Conservation (phyloP, 371 early-diverging fungal species). For the Mucor piriformis region DNA sequence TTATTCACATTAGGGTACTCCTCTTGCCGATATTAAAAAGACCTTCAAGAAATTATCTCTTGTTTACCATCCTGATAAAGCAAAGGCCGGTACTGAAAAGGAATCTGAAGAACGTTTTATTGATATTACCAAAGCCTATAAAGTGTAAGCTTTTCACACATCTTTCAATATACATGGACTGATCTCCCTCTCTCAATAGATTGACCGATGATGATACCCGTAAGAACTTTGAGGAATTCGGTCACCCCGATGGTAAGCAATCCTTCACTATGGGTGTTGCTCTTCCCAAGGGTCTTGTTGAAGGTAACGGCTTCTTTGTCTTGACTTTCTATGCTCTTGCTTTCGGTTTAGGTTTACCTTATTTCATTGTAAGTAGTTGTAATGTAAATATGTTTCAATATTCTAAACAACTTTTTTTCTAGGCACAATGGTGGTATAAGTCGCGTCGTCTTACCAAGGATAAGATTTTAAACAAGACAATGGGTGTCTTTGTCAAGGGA, state of each 20-base stretch:
- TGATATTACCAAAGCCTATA: conserved; percentile 87
- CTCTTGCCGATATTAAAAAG: conserved; percentile 68
- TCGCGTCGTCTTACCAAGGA: conserved; percentile 88
- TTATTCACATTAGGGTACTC: conserved; percentile 46
- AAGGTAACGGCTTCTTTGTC: conserved; percentile 78
- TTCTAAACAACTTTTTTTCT: neutral
- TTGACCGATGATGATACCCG: conserved; percentile 91
- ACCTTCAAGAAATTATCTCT: conserved; percentile 76
- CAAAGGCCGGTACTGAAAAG: conserved; percentile 61
- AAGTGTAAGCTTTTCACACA: conserved; percentile 58
- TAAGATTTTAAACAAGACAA: conserved; percentile 84
- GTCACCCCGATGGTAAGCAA: conserved; percentile 95
- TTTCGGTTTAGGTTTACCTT: conserved; percentile 90
- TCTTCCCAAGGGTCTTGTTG: conserved; percentile 88
- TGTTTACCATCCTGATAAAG: conserved; percentile 87
- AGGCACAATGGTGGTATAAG: conserved; percentile 93
- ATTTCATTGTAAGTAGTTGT: conserved; percentile 64
- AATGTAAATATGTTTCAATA: neutral
- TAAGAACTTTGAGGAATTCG: conserved; percentile 91
- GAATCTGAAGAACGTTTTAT: conserved; percentile 69
- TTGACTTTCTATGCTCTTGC: conserved; percentile 82
- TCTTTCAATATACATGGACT: no score
- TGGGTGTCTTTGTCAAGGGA: conserved; percentile 89
- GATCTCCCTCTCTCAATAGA: conserved; percentile 31
- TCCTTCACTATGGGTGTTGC: conserved; percentile 94